Base-by-base conservation (phyloP, 192 early-diverging fungal genomes). In the Dissophora globulifera region DNA sequence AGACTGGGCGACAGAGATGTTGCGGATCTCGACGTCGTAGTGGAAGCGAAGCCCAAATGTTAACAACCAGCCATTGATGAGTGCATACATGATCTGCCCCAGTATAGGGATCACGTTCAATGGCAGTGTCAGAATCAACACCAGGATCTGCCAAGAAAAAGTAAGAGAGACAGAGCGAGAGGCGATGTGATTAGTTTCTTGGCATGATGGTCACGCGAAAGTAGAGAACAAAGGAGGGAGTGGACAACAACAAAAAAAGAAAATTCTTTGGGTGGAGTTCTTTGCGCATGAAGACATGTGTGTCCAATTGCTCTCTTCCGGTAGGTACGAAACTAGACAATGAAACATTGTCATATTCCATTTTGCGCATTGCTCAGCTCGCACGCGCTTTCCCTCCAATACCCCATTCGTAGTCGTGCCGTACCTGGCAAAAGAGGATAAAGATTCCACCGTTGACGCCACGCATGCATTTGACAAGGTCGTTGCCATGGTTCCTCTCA, bases 41-140 rank as follows among this genome's bases (percentile, higher is more conserved):
- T 86, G 85, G 16, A 85, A 67, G 16, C 68, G 62, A 23, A 64
- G 58, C 8, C 84, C 83, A 79, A 79, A 85, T 5, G 76, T 79
- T 22, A 66, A 46, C 12, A 83, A 49, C 83, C 83, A 85, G 8
- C 80, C 85, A 42, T 83, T 85, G 23, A 85, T 65, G 33, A 62
- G 67, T 26, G 82, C 83, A 27, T 82, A 84, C 17, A 88, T 1
- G 33, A 82, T 48, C 20, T 85, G 84, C 10, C 90, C 90, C 3
- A 86, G 49, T 11, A 91, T 45, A 13, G 90, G 90, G 38, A 81
- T 64, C 31, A 89, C 50, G 65, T 88, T 82, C 15, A 91, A 42
- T 26, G 89, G 89, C 17, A 84, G 43, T 9, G 89, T 91, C 32
- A 91, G 35, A 22, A 88, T 63, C 41, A 88, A 47, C 12, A 86